A percentile compares a stretch with the other conserved stretches of the same genome.
Conservation (phyloP, 495 filamentous ascomycete genomes). For the Penicillium bialowiezense region DNA sequence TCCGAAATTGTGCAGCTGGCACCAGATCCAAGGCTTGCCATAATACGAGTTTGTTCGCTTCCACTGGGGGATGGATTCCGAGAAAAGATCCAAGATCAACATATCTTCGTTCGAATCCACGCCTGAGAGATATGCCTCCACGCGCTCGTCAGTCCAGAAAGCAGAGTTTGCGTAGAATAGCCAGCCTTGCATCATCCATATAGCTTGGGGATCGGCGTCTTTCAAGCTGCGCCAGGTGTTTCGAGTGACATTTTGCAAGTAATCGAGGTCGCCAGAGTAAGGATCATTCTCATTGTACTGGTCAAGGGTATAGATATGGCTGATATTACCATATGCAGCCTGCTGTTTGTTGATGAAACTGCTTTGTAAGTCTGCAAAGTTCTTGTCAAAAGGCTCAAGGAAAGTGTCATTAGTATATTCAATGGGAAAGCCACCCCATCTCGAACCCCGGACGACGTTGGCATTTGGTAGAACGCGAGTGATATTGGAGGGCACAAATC, state of each 20-base stretch:
- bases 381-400: slow-evolving; percentile 46
- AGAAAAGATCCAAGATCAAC: slow-evolving; percentile 52
- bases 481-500: slow-evolving; percentile 45
- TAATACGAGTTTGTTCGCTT: slow-evolving; percentile 49
- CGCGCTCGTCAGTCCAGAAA: slow-evolving; percentile 50
- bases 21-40: slow-evolving; percentile 55
- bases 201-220: slow-evolving; percentile 43
- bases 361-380: slow-evolving; percentile 43
- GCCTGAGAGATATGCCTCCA: slow-evolving; percentile 49
- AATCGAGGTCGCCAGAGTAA: slow-evolving; percentile 42
- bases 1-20: slow-evolving; percentile 49
- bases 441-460: slow-evolving; percentile 43
- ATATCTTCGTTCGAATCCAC: slow-evolving; percentile 44
- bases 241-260: slow-evolving; percentile 45
- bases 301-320: slow-evolving; percentile 50
- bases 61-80: slow-evolving; percentile 51
- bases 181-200: slow-evolving; percentile 59
- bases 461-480: slow-evolving; percentile 40
- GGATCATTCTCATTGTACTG: slow-evolving; percentile 55
- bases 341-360: slow-evolving; percentile 49
- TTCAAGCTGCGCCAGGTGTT: slow-evolving; percentile 47
- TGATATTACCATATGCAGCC: slow-evolving; percentile 48
- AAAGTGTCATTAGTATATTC: slow-evolving; percentile 49
- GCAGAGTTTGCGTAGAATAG: slow-evolving; percentile 41
- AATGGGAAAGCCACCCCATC: slow-evolving; percentile 41